phyloP scores from a whole-genome alignment of 768 basidiomycete species.

The Russula griseocarnosa region DNA sequence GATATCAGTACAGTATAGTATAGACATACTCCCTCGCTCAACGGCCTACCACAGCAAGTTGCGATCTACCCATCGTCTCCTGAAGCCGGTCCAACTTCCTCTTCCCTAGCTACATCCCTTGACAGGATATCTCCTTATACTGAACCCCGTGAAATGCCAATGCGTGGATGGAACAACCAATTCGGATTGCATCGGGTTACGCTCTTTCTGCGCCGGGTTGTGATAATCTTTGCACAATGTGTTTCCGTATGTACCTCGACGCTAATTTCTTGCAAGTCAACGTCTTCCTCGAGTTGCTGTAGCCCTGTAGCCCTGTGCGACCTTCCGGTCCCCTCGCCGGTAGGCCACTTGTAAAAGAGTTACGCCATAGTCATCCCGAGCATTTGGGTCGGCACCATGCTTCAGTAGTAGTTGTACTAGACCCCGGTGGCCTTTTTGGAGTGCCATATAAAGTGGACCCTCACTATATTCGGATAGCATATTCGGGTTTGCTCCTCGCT shows the following conservation, averaged over 20 bases:
- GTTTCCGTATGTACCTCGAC: too few relatives aligned
- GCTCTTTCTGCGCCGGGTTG: not conserved
- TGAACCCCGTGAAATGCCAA: too few relatives aligned
- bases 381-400: not conserved
- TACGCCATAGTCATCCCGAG: not conserved
- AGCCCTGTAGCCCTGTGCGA: too few relatives aligned
- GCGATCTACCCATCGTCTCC: too few relatives aligned
- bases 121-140: too few relatives aligned
- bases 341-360: not conserved
- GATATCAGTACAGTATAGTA: too few relatives aligned
- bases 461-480: accelerated
- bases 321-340: not conserved
- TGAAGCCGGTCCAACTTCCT: too few relatives aligned
- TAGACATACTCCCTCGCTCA: too few relatives aligned
- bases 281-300: not conserved
- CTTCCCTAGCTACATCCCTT: too few relatives aligned
- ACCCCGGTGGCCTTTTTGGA: not conserved
- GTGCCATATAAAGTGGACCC: not conserved
- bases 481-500: not conserved
- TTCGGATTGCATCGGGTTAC: not conserved
- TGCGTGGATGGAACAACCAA: too few relatives aligned
- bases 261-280: not conserved
- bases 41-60: too few relatives aligned
- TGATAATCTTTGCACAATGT: not conserved
- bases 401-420: not conserved